Evolutionary conservation across 805 yeast species (phyloP).

Genomic region (Ogataea trehalophila): DNA sequence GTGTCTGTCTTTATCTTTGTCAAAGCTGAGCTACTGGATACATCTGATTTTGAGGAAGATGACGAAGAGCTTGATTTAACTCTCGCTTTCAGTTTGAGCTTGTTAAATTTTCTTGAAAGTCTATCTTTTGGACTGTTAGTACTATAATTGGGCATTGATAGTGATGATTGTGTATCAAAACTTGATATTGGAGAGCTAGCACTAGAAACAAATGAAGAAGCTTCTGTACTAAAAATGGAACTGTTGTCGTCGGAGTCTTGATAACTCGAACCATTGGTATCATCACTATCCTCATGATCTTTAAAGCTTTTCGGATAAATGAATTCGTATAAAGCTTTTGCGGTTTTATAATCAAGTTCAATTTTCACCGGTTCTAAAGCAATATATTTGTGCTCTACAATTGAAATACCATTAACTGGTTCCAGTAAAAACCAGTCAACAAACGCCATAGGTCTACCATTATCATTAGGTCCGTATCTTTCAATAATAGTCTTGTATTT

Average conservation of each 20-base stretch:
- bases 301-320: slow-evolving; percentile 18
- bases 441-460: slow-evolving; percentile 31
- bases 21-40: neutral
- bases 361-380: slow-evolving; percentile 49
- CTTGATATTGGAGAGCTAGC: slow-evolving; percentile 5
- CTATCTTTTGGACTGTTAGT: slow-evolving; percentile 2
- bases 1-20: neutral
- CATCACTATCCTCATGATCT: neutral
- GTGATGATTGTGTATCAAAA: neutral
- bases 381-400: slow-evolving; percentile 47
- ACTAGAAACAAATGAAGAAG: neutral
- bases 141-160: neutral
- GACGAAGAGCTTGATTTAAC: neutral
- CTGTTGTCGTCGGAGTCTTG: slow-evolving; percentile 2
- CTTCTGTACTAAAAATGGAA: neutral
- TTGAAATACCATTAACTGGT: slow-evolving; percentile 62
- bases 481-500: slow-evolving; percentile 68
- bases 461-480: slow-evolving; percentile 10
- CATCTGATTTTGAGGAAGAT: neutral
- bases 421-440: slow-evolving; percentile 51
- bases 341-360: slow-evolving; percentile 52
- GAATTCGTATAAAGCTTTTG: slow-evolving; percentile 40
- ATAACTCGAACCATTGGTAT: neutral
- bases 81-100: slow-evolving; percentile 5
- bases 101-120: slow-evolving; percentile 7